Evolutionary conservation across 177 flowering plant genomes (phyloP).

Genomic region (Vitis hybrid): DNA sequence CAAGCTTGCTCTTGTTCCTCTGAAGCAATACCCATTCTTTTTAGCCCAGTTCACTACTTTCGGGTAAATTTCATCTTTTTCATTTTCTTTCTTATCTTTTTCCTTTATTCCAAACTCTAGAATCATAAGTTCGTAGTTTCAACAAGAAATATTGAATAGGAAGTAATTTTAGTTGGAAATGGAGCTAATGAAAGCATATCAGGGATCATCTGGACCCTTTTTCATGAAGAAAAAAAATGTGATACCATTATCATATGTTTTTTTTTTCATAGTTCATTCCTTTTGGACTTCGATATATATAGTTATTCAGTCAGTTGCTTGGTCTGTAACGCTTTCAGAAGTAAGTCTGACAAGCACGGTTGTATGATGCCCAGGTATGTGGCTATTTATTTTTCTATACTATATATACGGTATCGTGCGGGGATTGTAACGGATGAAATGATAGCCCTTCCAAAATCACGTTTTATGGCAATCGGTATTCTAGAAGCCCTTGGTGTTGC

Average conservation of each 20-base stretch:
- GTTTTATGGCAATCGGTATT: constrained; percentile 61
- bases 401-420: constrained; percentile 45
- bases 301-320: too few relatives aligned
- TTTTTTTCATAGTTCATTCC: too few relatives aligned
- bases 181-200: too few relatives aligned
- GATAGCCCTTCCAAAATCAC: constrained; percentile 64
- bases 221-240: too few relatives aligned
- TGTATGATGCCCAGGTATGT: constrained; percentile 58
- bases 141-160: too few relatives aligned
- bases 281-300: too few relatives aligned
- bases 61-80: constrained; percentile 41
- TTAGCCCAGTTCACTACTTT: constrained; percentile 83
- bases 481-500: constrained; percentile 89
- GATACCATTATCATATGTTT: too few relatives aligned
- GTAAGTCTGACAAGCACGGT: too few relatives aligned
- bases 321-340: neutral
- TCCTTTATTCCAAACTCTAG: too few relatives aligned
- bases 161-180: too few relatives aligned
- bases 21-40: constrained; percentile 85
- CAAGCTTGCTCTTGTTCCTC: constrained; percentile 93
- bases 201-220: too few relatives aligned
- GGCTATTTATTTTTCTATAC: constrained; percentile 61
- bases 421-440: constrained; percentile 82
- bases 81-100: neutral
- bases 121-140: too few relatives aligned